A percentile compares a stretch with the other conserved stretches of the same genome.
phyloP scores from a whole-genome alignment of 2,329 filamentous ascomycete genomes.

The Colletotrichum sp. region DNA sequence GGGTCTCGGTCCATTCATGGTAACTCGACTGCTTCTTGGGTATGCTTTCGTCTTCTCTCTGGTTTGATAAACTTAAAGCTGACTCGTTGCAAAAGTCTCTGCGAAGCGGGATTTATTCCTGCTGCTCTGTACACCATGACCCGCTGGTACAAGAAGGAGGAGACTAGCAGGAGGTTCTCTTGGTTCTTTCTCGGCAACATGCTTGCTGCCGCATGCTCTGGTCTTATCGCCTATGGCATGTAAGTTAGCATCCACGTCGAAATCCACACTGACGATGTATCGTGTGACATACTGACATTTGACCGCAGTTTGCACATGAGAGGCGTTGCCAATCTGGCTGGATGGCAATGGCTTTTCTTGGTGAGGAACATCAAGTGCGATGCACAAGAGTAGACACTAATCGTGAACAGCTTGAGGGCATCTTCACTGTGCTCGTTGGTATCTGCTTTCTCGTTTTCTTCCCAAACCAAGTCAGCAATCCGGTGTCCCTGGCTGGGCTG shows the following conservation, averaged over 20 bases:
- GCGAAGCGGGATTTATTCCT: constrained; percentile 50
- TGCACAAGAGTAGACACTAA: background rate
- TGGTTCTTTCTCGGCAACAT: constrained; percentile 51
- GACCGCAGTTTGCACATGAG: constrained; percentile 33
- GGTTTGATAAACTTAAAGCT: background rate
- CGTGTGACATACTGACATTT: background rate
- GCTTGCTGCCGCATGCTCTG: constrained; percentile 41
- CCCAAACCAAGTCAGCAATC: constrained; percentile 31
- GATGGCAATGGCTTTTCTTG: constrained; percentile 41
- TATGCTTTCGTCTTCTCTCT: background rate
- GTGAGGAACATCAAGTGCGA: background rate
- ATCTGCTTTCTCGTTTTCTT: constrained; percentile 35
- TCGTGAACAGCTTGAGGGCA: constrained; percentile 34
- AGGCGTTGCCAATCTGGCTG: constrained; percentile 31
- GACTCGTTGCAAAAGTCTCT: background rate
- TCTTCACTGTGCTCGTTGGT: constrained; percentile 39
- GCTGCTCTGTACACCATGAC: constrained; percentile 53
- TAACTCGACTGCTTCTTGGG: constrained; percentile 39
- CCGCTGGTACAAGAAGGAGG: constrained; percentile 50
- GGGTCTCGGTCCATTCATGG: constrained; percentile 34
- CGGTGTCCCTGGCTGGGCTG: constrained; percentile 33
- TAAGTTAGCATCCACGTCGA: background rate
- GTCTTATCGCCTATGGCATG: constrained; percentile 48
- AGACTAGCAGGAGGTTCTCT: constrained; percentile 50
- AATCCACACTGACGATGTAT: background rate